These are phyloP conservation scores for Mangifera indica DNA, from an alignment of 345 rosid species.

Conservation along the genomic window DNA sequence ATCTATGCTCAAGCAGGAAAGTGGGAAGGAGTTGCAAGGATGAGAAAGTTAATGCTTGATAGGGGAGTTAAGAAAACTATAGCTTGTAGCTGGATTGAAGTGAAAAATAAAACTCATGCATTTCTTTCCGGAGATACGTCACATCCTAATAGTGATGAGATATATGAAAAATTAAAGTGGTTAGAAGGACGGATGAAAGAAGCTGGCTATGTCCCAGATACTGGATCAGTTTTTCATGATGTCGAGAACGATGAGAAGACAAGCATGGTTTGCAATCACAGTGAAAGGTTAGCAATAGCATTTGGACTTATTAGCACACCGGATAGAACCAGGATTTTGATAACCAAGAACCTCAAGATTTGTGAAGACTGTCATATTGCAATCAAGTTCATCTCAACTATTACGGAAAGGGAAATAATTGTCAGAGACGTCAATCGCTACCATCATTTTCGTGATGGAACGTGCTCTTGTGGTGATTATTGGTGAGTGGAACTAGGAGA, in stretches of 20 bases:
- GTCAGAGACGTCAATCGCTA: slow-evolving; percentile 44
- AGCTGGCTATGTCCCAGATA: slow-evolving; percentile 36
- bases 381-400: slow-evolving; percentile 40
- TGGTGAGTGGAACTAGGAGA: slow-evolving; percentile 27
- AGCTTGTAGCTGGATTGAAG: slow-evolving; percentile 45
- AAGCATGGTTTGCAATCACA: slow-evolving; percentile 31
- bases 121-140: slow-evolving; percentile 43
- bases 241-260: slow-evolving; percentile 42
- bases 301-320: slow-evolving; percentile 41
- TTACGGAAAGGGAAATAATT: slow-evolving; percentile 33
- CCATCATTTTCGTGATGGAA: slow-evolving; percentile 38
- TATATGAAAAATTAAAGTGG: slow-evolving; percentile 35
- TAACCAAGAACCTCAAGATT: slow-evolving; percentile 42
- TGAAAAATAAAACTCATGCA: slow-evolving; percentile 35
- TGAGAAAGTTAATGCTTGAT: slow-evolving; percentile 31
- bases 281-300: slow-evolving; percentile 44
- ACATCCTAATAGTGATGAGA: slow-evolving; percentile 30
- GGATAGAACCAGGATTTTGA: slow-evolving; percentile 26
- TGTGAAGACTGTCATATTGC: slow-evolving; percentile 47
- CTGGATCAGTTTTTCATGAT: slow-evolving; percentile 38
- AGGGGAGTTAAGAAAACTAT: slow-evolving; percentile 35
- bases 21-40: slow-evolving; percentile 37
- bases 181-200: slow-evolving; percentile 37
- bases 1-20: slow-evolving; percentile 37
- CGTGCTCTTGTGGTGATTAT: slow-evolving; percentile 40